Evolutionary conservation across 2,329 filamentous ascomycete genomes (phyloP), one percentile per base, ranked within the genome.

Genomic region (Calonectria pseudoturangicola): DNA sequence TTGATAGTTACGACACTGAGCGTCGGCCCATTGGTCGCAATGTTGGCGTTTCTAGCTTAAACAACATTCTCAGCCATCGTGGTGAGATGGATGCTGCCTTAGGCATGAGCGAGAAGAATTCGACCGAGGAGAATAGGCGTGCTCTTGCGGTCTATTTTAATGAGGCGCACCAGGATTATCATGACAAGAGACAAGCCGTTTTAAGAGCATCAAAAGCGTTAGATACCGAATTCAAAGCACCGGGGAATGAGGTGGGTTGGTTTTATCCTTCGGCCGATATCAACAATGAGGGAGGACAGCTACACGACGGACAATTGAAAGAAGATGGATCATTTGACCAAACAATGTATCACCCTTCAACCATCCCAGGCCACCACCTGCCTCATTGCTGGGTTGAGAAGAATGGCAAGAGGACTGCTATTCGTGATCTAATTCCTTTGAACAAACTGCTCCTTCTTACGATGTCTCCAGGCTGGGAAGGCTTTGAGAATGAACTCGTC

Each of bases 381-480:
- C 66, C 66, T n/a, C 66, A 68, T 43, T 50, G 54, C n/a, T 68
- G 66, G 54, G 66, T 68, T 30, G 54, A 51, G 25, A 68, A 39
- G 30, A 21, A 50, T 8, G 66, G 66, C 21, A 12, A 48, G 13
- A 58, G 15, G 21, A 25, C 51, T 41, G 66, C 66, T 4, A n/a
- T 68, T 16, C 66, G 66, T 18, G 66, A 68, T 18, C 33, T 68
- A 7, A 36, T 68, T 62, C 66, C 54, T 25, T 36, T 68, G 45
- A 62, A 43, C 54, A 68, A 62, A 10, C 18, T 68, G 43, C 25
- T 62, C n/a, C 66, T 68, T 33, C 51, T 68, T 18, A 9, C 66
- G 25, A 45, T 43, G 66, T 62, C 66, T 16, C 28, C 28, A 4
- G 66, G 45, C 9, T 68, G 66, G 66, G 30, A 62, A n/a, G 9